Conservation (phyloP, 2,329 filamentous ascomycete genomes). For the Curvularia hawaiiensis region DNA sequence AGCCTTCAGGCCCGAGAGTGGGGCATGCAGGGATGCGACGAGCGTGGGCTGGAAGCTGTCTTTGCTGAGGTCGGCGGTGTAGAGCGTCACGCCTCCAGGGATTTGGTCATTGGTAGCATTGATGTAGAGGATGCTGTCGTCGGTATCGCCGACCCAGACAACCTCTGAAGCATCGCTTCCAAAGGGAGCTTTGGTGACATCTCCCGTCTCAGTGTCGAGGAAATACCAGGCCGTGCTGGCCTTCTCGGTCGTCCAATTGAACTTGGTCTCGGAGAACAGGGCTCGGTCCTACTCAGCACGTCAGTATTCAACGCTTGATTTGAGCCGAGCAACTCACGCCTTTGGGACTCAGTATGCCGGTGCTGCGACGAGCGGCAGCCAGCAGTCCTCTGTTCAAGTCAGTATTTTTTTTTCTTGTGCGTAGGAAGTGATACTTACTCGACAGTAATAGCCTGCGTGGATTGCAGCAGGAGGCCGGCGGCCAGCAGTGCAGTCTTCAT, state of each 20-base stretch:
- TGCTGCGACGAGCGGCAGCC: constrained; percentile 40
- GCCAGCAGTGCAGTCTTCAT: constrained; percentile 32
- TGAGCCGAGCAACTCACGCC: constrained; percentile 28
- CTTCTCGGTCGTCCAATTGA: constrained; percentile 45
- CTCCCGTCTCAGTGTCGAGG: constrained; percentile 37
- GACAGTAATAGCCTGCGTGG: constrained; percentile 32
- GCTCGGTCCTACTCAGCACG: constrained; percentile 33
- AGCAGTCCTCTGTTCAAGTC: constrained; percentile 24
- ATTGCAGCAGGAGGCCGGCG: constrained; percentile 33
- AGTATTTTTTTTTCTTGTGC: background rate
- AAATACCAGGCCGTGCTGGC: constrained; percentile 56
- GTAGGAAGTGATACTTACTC: constrained; percentile 25
- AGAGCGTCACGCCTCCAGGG: constrained; percentile 42
- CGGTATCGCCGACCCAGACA: constrained; percentile 41
- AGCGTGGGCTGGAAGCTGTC: constrained; percentile 36
- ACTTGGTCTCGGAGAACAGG: constrained; percentile 42
- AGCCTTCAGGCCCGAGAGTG: constrained; percentile 57
- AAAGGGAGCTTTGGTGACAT: constrained; percentile 42
- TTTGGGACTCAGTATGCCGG: constrained; percentile 40
- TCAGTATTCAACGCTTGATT: constrained; percentile 5
- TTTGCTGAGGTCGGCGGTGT: constrained; percentile 39
- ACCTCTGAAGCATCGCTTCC: constrained; percentile 41
- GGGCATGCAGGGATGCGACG: constrained; percentile 51
- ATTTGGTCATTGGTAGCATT: constrained; percentile 64
- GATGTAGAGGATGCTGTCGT: constrained; percentile 66